phyloP scores from a whole-genome alignment of 2,329 filamentous ascomycete species.

The Pseudocercospora vitis region DNA sequence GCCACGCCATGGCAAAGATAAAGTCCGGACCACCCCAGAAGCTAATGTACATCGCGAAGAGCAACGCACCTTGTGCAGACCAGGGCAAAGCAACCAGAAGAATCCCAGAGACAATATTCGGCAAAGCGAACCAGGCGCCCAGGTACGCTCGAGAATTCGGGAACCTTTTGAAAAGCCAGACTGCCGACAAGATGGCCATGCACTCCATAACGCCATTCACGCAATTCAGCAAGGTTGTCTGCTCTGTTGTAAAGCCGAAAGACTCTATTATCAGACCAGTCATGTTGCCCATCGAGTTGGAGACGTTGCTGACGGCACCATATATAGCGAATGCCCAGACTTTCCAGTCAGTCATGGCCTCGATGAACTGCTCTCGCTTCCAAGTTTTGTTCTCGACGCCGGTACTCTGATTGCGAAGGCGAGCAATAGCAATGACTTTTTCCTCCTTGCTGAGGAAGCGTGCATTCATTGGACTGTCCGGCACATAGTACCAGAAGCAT shows the following conservation, averaged over 20 bases:
- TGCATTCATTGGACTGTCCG: conserved; percentile 26
- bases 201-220: conserved; percentile 16
- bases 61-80: conserved; percentile 11
- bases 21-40: conserved; percentile 17
- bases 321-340: conserved; percentile 36
- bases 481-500: conserved; percentile 47
- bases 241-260: conserved; percentile 19
- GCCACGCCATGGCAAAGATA: conserved; percentile 18
- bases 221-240: conserved; percentile 16
- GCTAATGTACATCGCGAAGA: conserved; percentile 20
- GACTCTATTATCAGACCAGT: conserved; percentile 18
- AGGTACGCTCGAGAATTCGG: conserved; percentile 18
- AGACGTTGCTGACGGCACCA: conserved; percentile 17
- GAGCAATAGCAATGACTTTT: conserved; percentile 38
- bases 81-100: conserved; percentile 15
- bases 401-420: conserved; percentile 48
- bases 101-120: conserved; percentile 16
- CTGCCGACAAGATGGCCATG: conserved; percentile 14
- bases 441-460: conserved; percentile 36
- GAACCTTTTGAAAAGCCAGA: conserved; percentile 17
- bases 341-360: conserved; percentile 47
- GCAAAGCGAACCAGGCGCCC: conserved; percentile 14
- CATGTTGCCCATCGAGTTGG: conserved; percentile 20
- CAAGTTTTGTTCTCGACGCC: conserved; percentile 54
- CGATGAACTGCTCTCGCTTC: conserved; percentile 48